Evolutionary conservation across 2,329 filamentous ascomycete species (phyloP).

Genomic region (Aspergillus japonicus): DNA sequence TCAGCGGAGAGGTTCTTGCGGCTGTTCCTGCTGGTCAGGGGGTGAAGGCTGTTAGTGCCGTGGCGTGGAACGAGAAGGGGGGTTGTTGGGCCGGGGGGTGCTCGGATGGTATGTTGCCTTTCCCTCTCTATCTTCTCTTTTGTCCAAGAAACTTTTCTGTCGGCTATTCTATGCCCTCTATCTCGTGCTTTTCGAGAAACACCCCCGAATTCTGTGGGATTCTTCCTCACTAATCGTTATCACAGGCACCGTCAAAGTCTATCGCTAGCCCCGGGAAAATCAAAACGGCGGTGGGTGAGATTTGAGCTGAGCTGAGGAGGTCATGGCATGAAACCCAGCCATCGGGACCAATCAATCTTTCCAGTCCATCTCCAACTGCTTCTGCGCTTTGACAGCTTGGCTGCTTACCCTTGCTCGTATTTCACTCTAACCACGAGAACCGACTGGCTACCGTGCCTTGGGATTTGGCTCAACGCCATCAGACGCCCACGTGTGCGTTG

Average conservation of each 20-base stretch:
- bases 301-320: neutral
- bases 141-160: too few relatives aligned
- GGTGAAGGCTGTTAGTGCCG: conserved; percentile 46
- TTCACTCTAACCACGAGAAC: neutral
- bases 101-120: conserved; percentile 38
- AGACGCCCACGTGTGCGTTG: neutral
- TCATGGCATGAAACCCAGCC: neutral
- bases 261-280: conserved; percentile 6
- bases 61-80: conserved; percentile 46
- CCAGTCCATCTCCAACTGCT: neutral
- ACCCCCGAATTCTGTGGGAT: neutral
- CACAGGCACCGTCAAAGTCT: conserved; percentile 23
- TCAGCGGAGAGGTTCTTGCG: conserved; percentile 68
- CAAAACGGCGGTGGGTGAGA: too few relatives aligned
- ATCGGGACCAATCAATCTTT: neutral
- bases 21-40: conserved; percentile 50
- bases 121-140: too few relatives aligned
- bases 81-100: conserved; percentile 43
- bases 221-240: neutral
- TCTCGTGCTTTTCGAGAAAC: too few relatives aligned
- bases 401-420: neutral
- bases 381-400: neutral
- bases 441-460: neutral
- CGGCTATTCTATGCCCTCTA: too few relatives aligned
- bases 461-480: neutral